Evolutionary conservation across 805 yeast genomes (phyloP), one percentile per base, ranked within the genome.

Genomic region (Blastobotrys americana): DNA sequence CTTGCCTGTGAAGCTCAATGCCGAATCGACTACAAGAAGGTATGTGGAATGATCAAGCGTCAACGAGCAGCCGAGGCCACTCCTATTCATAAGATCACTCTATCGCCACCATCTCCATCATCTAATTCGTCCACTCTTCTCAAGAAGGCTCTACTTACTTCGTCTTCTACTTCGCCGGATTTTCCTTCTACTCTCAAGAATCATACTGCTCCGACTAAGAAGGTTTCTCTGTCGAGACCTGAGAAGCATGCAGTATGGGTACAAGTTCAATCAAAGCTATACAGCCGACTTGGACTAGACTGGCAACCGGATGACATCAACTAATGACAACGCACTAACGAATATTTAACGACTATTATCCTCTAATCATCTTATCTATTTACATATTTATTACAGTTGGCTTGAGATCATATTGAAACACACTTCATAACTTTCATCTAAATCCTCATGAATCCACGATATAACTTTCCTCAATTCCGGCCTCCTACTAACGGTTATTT

Each of bases 221-320:
- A 57, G 39, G 48, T 49, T 4, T 47, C 58, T 18, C 59, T 80
- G 40, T 66, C 76, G 3, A 72, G 74, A 53, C 77, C 74, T 31
- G 82, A 80, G 53, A 80, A 79, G 59, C 71, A 74, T 37, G 57
- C 61, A 42, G 63, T 81, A 17, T 82, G 88, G 88, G 72, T 72
- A 10, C 77, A 73, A 34, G 81, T 81, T 23, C 89, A 83, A 60
- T 58, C 71, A 6, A 68, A 67, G 39, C 78, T 82, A 20, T 80
- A 80, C 56, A 65, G 67, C 45, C 66, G 80, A 42, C 57, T 82
- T 43, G 83, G 82, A 0, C 60, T 81, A 37, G 77, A 77, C 54
- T 78, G 84, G 82, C 69, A 56, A 23, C 60, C 65, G 4, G 64
- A 60, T 35, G 57, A 56, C 44, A 43, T 62, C 22, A 25, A 15